Evolutionary conservation across 305 asterid species (phyloP), one percentile per base, ranked within the genome.

Genomic region (Nicotiana rustica): DNA sequence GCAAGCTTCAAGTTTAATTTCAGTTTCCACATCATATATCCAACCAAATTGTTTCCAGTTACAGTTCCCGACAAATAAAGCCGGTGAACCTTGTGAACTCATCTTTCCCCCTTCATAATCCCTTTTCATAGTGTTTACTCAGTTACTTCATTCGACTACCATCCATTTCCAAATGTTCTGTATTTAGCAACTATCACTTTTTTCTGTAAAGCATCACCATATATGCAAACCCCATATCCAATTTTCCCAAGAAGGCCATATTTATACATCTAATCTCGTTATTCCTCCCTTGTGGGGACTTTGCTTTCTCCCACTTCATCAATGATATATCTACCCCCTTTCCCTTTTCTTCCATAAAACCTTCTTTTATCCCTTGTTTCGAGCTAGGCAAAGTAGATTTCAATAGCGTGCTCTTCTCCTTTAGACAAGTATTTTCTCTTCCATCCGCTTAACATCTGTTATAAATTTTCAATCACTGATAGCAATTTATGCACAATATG

Each of bases 101-200:
- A 18, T 70, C 55, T 41, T 18, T 36, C 25, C 17, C 35, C 59
- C 36, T 70, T 10, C 33, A 69, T 41, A 70, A 41, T 70, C 14
- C 78, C 59, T 70, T 36, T 69, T 41, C 78, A 10, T 19, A 10
- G 3, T 38, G 56, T 12, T 38, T 71, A 12, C 14, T 44, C 36
- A 12, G 33, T 71, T 70, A 18, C 59, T 6, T 70, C 78, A 70
- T 70, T 71, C 60, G 10, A 12, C 5, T 70, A 44, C 33, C 17
- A 12, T 44, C 61, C 19, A 19, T 44, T 71, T 71, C 59, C 19
- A 38, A 57, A 69, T 69, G 56, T 69, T 38, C 57, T 69, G 77
- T 38, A 18, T 69, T 69, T 69, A 38, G 52, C 33, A 38, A 38
- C 17, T 36, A 68, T 36, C 56, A 9, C 77, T 31, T 38, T 69